A percentile compares a stretch with the other conserved stretches of the same genome.
Evolutionary conservation across 2,329 filamentous ascomycete species (phyloP).

Genomic region (Colletotrichum musicola): DNA sequence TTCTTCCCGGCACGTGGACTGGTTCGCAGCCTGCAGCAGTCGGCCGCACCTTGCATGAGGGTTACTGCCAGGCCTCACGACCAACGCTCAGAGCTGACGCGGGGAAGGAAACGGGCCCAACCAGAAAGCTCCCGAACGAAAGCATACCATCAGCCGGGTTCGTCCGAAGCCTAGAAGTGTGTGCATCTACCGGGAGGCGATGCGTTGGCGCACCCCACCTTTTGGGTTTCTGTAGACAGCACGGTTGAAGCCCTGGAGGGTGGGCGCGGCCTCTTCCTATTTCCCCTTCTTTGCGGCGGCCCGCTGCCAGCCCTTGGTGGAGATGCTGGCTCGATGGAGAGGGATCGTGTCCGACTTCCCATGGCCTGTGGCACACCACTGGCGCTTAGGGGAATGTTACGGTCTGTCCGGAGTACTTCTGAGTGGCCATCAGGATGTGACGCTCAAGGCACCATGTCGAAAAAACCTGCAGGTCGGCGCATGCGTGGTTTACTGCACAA

Average conservation of each 20-base stretch:
- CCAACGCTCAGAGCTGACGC: not conserved
- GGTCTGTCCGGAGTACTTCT: not conserved
- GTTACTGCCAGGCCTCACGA: not conserved
- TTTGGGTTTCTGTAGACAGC: slow-evolving; percentile 12
- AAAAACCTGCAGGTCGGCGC: slow-evolving; percentile 36
- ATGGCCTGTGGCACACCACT: not conserved
- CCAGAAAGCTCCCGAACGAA: slow-evolving; percentile 11
- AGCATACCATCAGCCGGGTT: slow-evolving; percentile 32
- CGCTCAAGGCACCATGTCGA: slow-evolving; percentile 13
- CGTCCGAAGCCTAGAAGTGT: slow-evolving; percentile 31
- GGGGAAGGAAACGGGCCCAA: slow-evolving; percentile 10
- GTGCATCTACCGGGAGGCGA: slow-evolving; percentile 11
- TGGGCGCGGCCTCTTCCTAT: not conserved
- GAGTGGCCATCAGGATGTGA: slow-evolving; percentile 28
- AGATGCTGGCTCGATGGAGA: not conserved
- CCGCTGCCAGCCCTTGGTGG: not conserved
- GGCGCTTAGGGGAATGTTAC: slow-evolving; percentile 25
- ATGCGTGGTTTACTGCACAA: slow-evolving; percentile 24
- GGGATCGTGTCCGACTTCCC: not conserved
- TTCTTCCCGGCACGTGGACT: not conserved
- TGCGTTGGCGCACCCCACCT: slow-evolving; percentile 28
- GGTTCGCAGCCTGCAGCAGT: not conserved
- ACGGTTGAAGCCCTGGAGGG: not conserved
- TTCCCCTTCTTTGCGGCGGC: slow-evolving; percentile 3
- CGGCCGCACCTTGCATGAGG: not conserved